Base-by-base conservation (phyloP, 768 basidiomycete genomes). In the Tylopilus intermedius region DNA sequence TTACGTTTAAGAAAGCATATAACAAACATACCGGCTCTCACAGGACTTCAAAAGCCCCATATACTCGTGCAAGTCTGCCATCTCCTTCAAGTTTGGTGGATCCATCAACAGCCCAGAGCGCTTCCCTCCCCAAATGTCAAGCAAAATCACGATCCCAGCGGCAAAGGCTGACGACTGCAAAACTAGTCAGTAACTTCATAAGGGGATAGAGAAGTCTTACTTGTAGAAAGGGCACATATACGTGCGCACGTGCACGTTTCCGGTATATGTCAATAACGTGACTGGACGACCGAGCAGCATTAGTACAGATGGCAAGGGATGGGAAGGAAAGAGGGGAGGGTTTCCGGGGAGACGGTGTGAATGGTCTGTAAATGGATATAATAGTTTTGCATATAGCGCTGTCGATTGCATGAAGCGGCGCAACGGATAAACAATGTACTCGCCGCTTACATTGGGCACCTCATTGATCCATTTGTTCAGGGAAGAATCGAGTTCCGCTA, bases 241-340 rank as follows among this genome's bases (percentile, higher is more conserved):
- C 26, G 18, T 54, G 68, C 0, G 62, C 35, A 32, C 54, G 67
- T 0, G 62, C 35, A 35, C 78, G 70, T 46, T 63, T 70, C 45
- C 75, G 69, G 47, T 79, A 76, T 2, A 80, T 70, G 58, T 90
- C 88, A 18, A 87, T 66, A 27, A 93, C 77, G 62, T 86, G 87
- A 37, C 79, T 80, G 53, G 80, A 84, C 1, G 87, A 88, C 8
- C 88, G 75, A 2, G 91, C 87, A 0, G 91, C 83, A 55, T 91
- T 92, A n/a, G 85, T 82, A 66, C 90, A 92, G 49, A 93, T 91
- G 0, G 88, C 87, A 30, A 92, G 73, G 0, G 89, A 84, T 62
- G 71, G 82, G 60, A 83, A 79, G 1, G 74, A 72, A 33, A 79
- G 61, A 2, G 69, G 64, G 0, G 74, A 70, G 0, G 75, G 75